These are phyloP conservation scores for Cajanus cajan DNA, from an alignment of 306 rosid species.

Conservation along the genomic window DNA sequence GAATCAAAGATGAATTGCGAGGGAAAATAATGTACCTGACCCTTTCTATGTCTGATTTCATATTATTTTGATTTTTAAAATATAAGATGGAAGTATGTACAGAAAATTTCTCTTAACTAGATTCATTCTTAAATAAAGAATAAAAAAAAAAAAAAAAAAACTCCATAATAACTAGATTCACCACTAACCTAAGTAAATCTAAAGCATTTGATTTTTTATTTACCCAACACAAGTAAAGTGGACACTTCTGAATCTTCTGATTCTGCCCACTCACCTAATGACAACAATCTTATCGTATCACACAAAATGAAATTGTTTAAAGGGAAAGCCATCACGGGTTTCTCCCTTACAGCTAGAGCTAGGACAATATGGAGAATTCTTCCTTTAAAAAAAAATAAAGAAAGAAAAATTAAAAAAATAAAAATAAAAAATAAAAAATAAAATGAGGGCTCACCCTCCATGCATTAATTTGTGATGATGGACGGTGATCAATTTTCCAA, in stretches of 20 bases:
- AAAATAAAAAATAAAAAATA: not conserved
- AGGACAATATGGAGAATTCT: not conserved
- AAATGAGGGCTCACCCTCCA: not conserved
- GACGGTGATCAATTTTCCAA: not conserved
- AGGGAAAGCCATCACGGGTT: constrained; percentile 14
- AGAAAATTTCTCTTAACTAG: not conserved
- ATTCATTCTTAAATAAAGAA: not conserved
- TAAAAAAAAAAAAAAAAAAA: not conserved
- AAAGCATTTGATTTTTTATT: not conserved
- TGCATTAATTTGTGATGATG: not conserved
- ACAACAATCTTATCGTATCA: constrained; percentile 26
- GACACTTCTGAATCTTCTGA: constrained; percentile 28
- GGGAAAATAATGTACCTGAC: not conserved
- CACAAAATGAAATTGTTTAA: constrained; percentile 21
- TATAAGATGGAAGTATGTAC: not conserved
- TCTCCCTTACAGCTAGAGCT: constrained; percentile 30
- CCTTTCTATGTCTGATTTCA: not conserved
- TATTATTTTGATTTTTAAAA: not conserved
- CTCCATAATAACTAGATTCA: not conserved
- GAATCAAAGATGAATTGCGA: not conserved
- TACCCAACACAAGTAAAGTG: constrained; percentile 4
- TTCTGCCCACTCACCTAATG: constrained; percentile 28
- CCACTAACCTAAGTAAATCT: not conserved
- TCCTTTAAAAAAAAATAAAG: not conserved
- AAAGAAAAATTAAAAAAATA: not conserved